Percentiles rank a stretch among this genome's conserved stretches.
Conservation (phyloP, 257 asterid species). For the Asclepias syriaca region DNA sequence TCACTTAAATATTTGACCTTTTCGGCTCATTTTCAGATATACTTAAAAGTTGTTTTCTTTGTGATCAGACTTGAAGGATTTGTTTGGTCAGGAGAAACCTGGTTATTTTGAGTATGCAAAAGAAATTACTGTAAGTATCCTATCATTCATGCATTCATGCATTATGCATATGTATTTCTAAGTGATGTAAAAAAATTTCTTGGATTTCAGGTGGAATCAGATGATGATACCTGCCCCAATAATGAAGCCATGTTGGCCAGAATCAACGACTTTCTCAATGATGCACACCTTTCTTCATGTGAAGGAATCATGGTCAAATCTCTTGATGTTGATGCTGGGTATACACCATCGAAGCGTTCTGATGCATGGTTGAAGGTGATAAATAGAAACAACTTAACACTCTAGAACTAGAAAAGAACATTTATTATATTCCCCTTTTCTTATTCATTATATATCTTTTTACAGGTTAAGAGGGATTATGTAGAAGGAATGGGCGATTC, state of each 20-base stretch:
- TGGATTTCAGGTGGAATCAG: constrained; percentile 50
- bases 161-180: constrained; percentile 5
- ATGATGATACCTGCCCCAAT: constrained; percentile 59
- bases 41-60: constrained; percentile 21
- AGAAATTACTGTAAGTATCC: constrained; percentile 63
- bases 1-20: neutral
- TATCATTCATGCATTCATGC: neutral
- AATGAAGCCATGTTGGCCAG: constrained; percentile 57
- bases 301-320: constrained; percentile 93
- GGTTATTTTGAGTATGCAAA: constrained; percentile 76
- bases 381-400: constrained; percentile 11
- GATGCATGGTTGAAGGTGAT: constrained; percentile 93
- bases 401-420: constrained; percentile 6
- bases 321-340: constrained; percentile 72
- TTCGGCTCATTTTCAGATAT: constrained; percentile 14
- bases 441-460: constrained; percentile 9
- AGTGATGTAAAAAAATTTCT: constrained; percentile 15
- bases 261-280: constrained; percentile 58
- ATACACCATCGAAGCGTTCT: constrained; percentile 83
- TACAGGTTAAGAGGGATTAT: constrained; percentile 85
- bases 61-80: constrained; percentile 56
- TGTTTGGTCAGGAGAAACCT: constrained; percentile 56
- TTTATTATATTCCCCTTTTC: neutral
- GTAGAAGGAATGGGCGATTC: constrained; percentile 82
- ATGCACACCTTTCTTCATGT: constrained; percentile 66